Percentiles rank a stretch among this genome's conserved stretches.
phyloP scores from a whole-genome alignment of 495 filamentous ascomycete genomes.

The Amphirosellinia nigrospora region DNA sequence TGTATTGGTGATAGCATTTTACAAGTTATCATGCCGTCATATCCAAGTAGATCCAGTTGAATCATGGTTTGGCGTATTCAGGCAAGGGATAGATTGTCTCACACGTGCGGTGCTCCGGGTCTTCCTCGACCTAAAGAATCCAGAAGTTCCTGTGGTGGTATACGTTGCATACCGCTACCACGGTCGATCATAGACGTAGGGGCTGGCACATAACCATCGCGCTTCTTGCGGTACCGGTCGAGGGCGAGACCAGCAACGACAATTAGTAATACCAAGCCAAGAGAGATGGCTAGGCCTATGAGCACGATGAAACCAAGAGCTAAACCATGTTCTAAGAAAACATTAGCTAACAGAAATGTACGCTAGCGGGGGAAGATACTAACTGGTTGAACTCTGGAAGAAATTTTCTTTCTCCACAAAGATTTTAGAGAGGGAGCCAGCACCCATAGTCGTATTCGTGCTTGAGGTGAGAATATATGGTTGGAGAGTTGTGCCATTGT shows the following conservation, averaged over 20 bases:
- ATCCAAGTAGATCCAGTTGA: constrained; percentile 21
- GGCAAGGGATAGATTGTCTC: constrained; percentile 23
- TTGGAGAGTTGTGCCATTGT: constrained; percentile 75
- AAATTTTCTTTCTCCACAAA: constrained; percentile 77
- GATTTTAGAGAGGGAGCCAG: constrained; percentile 67
- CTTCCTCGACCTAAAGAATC: constrained; percentile 51
- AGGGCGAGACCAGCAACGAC: constrained; percentile 83
- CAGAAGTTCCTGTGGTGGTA: constrained; percentile 84
- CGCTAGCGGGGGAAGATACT: constrained; percentile 31
- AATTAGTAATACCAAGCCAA: constrained; percentile 85
- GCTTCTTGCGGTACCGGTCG: constrained; percentile 81
- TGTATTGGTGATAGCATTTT: neutral
- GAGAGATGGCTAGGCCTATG: constrained; percentile 87
- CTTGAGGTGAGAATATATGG: constrained; percentile 83
- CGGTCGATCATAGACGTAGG: constrained; percentile 77
- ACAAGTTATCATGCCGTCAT: constrained; percentile 19
- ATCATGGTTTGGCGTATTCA: constrained; percentile 4
- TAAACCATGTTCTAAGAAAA: constrained; percentile 57
- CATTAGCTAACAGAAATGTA: constrained; percentile 38
- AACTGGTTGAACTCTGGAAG: constrained; percentile 53
- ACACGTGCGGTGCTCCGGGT: constrained; percentile 51
- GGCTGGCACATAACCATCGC: constrained; percentile 85
- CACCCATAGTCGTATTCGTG: constrained; percentile 66
- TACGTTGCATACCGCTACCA: constrained; percentile 73
- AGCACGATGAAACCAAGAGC: constrained; percentile 88